Percentiles rank a stretch among this genome's conserved stretches.
These are phyloP conservation scores for Gentiana dahurica DNA, from an alignment of 257 asterid genomes.

Conservation along the genomic window DNA sequence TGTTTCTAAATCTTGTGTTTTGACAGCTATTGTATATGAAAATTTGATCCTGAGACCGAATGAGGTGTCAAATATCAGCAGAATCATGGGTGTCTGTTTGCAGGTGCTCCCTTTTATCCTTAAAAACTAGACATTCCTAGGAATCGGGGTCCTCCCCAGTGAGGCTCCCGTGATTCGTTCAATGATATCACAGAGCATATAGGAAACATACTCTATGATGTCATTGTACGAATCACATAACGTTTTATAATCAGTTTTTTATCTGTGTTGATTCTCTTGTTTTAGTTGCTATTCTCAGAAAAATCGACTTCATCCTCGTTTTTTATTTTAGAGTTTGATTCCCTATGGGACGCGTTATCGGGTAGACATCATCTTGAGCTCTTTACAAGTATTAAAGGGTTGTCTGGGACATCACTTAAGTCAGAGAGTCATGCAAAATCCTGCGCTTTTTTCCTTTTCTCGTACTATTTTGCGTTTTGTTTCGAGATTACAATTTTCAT, in stretches of 20 bases:
- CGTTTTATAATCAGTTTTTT: no score
- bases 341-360: slow-evolving; percentile 27
- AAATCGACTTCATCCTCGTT: no score
- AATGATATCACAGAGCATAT: no score
- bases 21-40: slow-evolving; percentile 14
- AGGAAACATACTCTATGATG: no score
- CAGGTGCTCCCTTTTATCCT: slow-evolving; percentile 13
- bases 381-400: slow-evolving; percentile 31
- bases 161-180: no score
- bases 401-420: slow-evolving; percentile 10
- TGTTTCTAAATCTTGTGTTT: neutral
- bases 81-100: slow-evolving; percentile 27
- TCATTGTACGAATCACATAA: no score
- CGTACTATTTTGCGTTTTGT: neutral
- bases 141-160: no score
- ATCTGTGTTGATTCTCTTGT: no score
- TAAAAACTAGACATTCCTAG: no score
- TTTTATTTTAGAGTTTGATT: slow-evolving; percentile 16
- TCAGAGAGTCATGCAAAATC: slow-evolving; percentile 12
- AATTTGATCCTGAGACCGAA: slow-evolving; percentile 18
- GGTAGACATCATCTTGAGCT: slow-evolving; percentile 30
- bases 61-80: slow-evolving; percentile 23
- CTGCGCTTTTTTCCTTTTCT: neutral
- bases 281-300: no score
- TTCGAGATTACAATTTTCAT: neutral